These are phyloP conservation scores for Bidens hawaiensis DNA, from an alignment of 140 eudicot genomes.

Conservation along the genomic window DNA sequence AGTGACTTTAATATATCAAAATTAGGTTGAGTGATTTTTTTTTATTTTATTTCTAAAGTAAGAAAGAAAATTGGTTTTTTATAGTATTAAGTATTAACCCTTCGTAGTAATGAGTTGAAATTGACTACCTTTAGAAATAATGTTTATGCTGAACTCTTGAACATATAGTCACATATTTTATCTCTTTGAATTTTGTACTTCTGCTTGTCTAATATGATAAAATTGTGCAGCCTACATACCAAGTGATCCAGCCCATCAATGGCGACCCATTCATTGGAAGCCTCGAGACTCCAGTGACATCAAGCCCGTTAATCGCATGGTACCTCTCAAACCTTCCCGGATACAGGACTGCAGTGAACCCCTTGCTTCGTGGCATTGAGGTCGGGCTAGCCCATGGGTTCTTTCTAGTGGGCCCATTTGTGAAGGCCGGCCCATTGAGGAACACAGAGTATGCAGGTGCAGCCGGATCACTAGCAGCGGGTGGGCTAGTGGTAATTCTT, in stretches of 20 bases:
- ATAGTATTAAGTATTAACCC: too few species aligned
- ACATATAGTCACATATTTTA: neutral
- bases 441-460: constrained; percentile 81
- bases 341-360: constrained; percentile 91
- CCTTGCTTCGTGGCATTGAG: constrained; percentile 87
- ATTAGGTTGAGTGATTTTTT: too few species aligned
- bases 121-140: neutral
- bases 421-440: constrained; percentile 91
- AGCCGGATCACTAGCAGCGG: constrained; percentile 96
- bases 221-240: constrained; percentile 74
- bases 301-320: constrained; percentile 95
- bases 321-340: constrained; percentile 97
- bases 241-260: constrained; percentile 95
- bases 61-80: too few species aligned
- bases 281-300: constrained; percentile 96
- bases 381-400: constrained; percentile 94
- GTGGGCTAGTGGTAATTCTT: constrained; percentile 76
- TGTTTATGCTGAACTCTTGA: neutral
- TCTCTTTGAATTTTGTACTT: neutral
- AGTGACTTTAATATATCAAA: too few species aligned
- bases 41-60: too few species aligned
- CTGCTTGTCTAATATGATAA: neutral
- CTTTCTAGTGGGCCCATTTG: constrained; percentile 93
- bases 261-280: constrained; percentile 99
- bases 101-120: neutral